phyloP scores from a whole-genome alignment of 345 rosid genomes.

The Melaleuca alternifolia region DNA sequence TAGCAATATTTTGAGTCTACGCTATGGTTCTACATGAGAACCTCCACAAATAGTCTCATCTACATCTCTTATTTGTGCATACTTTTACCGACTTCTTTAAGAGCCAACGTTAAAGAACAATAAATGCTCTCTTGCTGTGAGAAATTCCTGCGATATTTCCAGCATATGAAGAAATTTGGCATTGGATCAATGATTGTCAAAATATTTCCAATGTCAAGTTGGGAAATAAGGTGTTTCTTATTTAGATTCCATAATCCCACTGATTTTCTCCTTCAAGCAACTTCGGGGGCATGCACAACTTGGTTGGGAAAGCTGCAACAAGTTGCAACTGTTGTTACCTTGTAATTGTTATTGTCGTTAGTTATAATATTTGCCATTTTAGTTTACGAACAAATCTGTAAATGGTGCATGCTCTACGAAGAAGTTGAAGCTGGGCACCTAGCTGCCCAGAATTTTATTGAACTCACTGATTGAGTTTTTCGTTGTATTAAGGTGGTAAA shows the following conservation, averaged over 20 bases:
- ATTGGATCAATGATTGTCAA: neutral
- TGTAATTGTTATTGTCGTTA: neutral
- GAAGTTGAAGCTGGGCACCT: neutral
- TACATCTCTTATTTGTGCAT: neutral
- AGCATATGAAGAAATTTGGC: neutral
- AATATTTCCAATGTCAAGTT: neutral
- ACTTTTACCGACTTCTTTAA: neutral
- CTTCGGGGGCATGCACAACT: neutral
- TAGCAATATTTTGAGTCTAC: too few species aligned
- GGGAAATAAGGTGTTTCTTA: neutral
- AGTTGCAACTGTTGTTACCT: neutral
- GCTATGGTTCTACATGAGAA: neutral
- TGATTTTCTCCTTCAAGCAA: neutral
- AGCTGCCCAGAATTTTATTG: neutral
- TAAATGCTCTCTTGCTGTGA: neutral
- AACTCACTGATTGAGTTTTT: neutral
- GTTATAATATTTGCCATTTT: neutral
- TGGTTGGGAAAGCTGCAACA: neutral
- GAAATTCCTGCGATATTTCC: neutral
- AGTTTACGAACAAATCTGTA: neutral
- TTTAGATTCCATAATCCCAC: neutral
- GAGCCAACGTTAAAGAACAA: neutral
- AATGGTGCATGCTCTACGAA: neutral
- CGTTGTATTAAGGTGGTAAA: slow-evolving; percentile 56
- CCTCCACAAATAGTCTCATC: neutral